These are phyloP conservation scores for Huiozyma naganishii DNA, from an alignment of 805 yeast species.

Conservation along the genomic window DNA sequence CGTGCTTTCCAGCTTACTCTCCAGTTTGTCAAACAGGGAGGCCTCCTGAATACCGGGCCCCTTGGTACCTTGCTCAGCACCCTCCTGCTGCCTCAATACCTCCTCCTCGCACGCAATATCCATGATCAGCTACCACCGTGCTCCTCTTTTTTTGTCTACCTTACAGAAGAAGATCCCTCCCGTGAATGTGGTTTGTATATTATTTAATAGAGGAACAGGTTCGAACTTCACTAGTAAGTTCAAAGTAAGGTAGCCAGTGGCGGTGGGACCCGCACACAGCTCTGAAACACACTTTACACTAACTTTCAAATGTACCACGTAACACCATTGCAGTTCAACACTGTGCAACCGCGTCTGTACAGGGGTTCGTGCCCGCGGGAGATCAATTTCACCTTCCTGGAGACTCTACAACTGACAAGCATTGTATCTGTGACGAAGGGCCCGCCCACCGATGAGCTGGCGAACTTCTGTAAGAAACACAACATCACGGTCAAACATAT, in stretches of 20 bases:
- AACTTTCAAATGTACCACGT: slow-evolving; percentile 41
- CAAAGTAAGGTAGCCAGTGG: not conserved
- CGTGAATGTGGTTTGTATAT: too few relatives aligned
- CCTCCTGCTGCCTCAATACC: too few relatives aligned
- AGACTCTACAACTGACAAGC: slow-evolving; percentile 53
- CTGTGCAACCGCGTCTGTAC: slow-evolving; percentile 57
- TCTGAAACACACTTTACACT: slow-evolving; percentile 32
- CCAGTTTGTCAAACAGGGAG: not conserved
- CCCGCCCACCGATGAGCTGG: slow-evolving; percentile 42
- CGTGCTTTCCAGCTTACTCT: slow-evolving; percentile 8
- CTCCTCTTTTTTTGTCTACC: too few relatives aligned
- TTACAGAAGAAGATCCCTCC: too few relatives aligned
- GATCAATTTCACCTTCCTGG: slow-evolving; percentile 57
- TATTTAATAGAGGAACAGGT: not conserved
- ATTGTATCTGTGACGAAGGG: slow-evolving; percentile 73
- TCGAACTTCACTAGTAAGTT: slow-evolving; percentile 1
- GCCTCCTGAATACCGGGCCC: not conserved
- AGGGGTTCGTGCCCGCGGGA: slow-evolving; percentile 84
- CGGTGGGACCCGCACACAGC: slow-evolving; percentile 4
- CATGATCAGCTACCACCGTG: too few relatives aligned
- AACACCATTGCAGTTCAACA: slow-evolving; percentile 72
- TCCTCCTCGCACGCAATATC: too few relatives aligned
- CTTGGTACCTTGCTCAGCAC: not conserved
- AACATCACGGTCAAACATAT: slow-evolving; percentile 60
- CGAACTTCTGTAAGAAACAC: slow-evolving; percentile 40